phyloP scores from a whole-genome alignment of 2,329 filamentous ascomycete species.

The Phaeophleospora eucalypticola region DNA sequence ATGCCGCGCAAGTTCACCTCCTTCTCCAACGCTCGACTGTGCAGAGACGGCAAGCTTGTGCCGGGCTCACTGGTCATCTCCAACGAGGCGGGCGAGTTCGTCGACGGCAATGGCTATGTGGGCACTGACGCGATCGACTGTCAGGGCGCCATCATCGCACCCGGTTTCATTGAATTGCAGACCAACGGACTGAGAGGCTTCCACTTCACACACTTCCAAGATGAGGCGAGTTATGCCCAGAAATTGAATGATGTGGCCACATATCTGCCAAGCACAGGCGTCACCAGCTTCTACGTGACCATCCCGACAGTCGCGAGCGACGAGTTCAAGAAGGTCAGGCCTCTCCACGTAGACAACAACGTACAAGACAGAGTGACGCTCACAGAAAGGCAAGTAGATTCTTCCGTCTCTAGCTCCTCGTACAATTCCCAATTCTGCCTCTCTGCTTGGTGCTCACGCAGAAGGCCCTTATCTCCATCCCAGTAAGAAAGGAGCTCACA shows the following conservation, averaged over 20 bases:
- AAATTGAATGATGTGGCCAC: conserved; percentile 46
- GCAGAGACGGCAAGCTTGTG: conserved; percentile 41
- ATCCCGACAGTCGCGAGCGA: conserved; percentile 48
- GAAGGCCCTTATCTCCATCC: conserved; percentile 55
- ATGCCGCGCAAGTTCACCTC: conserved; percentile 40
- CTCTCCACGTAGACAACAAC: conserved; percentile 40
- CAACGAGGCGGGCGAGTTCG: conserved; percentile 2
- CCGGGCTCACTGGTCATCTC: background rate
- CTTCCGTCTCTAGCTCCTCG: conserved; percentile 46
- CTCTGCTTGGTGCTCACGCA: conserved; percentile 53
- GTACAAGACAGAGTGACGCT: background rate
- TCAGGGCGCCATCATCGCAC: conserved; percentile 22
- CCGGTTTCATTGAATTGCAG: conserved; percentile 54
- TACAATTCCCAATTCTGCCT: conserved; percentile 41
- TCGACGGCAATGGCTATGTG: conserved; percentile 1
- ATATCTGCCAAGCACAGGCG: conserved; percentile 49
- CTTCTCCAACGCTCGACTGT: conserved; percentile 45
- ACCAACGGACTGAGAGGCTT: conserved; percentile 53
- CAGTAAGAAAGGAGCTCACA: conserved; percentile 53
- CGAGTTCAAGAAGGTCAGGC: conserved; percentile 41
- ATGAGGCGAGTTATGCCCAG: conserved; percentile 39
- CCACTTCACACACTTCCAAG: conserved; percentile 50
- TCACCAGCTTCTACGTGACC: conserved; percentile 53
- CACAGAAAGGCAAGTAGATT: conserved; percentile 33
- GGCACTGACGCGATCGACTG: conserved; percentile 9